Conservation (phyloP, 2,329 filamentous ascomycete genomes). For the Fusarium humuli region DNA sequence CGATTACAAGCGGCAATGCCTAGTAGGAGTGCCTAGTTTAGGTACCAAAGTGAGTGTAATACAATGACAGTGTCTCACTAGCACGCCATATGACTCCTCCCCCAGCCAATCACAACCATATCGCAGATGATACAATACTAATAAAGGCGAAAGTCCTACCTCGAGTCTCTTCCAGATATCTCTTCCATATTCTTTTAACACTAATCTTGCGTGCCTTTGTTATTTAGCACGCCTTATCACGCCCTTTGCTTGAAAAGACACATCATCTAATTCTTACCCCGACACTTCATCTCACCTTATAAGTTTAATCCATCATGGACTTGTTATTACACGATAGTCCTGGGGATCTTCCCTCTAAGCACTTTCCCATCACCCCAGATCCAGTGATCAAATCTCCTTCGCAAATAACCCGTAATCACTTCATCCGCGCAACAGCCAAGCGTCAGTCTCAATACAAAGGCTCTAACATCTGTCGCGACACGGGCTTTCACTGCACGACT, state of each 20-base stretch:
- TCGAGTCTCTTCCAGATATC: constrained; percentile 38
- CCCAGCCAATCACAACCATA: constrained; percentile 35
- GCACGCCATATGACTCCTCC: constrained; percentile 46
- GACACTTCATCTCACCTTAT: constrained; percentile 9
- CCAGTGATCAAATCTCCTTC: constrained; percentile 26
- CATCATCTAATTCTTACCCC: constrained; percentile 17
- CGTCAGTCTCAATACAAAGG: constrained; percentile 43
- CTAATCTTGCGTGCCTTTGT: constrained; percentile 30
- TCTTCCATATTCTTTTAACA: constrained; percentile 32
- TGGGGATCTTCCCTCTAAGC: constrained; percentile 41
- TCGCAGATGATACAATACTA: constrained; percentile 40
- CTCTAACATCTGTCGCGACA: constrained; percentile 38
- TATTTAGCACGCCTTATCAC: constrained; percentile 36
- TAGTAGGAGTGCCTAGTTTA: background rate
- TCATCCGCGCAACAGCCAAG: constrained; percentile 50
- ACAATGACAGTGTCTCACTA: background rate
- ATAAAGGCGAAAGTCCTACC: constrained; percentile 34
- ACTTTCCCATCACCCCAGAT: constrained; percentile 27
- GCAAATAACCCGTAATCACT: constrained; percentile 46
- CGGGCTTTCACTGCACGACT: constrained; percentile 39
- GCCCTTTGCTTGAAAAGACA: constrained; percentile 2
- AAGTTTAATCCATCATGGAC: constrained; percentile 38
- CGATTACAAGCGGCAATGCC: background rate
- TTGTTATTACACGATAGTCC: constrained; percentile 37
- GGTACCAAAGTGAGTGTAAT: constrained; percentile 21